Conservation (phyloP, 1,284 basidiomycete species). For the Xerocomus amazonicus region DNA sequence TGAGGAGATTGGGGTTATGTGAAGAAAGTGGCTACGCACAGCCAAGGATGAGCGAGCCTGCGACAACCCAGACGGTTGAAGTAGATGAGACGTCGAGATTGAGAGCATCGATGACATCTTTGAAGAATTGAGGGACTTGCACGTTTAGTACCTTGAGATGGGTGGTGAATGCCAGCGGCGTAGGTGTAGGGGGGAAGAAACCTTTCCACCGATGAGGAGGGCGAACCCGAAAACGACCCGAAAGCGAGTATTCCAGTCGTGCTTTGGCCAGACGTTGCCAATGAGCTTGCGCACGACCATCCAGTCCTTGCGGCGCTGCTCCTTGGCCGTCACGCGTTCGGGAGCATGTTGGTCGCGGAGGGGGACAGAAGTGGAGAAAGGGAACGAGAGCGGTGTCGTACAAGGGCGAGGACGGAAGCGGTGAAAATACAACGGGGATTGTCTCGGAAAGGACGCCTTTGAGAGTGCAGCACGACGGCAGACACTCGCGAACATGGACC, state of each 20-base stretch:
- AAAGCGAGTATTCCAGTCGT: conserved; percentile 70
- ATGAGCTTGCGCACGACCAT: conserved; percentile 59
- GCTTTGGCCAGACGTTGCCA: conserved; percentile 70
- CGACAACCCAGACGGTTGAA: conserved; percentile 88
- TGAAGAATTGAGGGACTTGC: conserved; percentile 96
- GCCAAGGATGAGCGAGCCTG: conserved; percentile 84
- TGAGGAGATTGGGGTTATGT: conserved; percentile 8
- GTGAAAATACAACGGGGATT: conserved; percentile 4
- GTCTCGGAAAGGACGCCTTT: conserved; percentile 8
- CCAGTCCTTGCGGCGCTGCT: conserved; percentile 70
- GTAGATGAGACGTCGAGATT: conserved; percentile 79
- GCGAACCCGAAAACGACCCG: conserved; percentile 84
- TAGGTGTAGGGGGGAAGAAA: conserved; percentile 33
- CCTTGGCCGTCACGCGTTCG: conserved; percentile 28
- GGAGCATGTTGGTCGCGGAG: conserved; percentile 12
- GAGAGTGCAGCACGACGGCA: conserved; percentile 14
- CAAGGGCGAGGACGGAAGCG: conserved; percentile 2
- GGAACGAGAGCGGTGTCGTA: neutral
- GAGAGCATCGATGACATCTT: conserved; percentile 84
- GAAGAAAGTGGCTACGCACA: conserved; percentile 54
- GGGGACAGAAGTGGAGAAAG: conserved; percentile 15
- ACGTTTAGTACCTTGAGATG: conserved; percentile 78
- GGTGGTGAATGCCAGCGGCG: conserved; percentile 1
- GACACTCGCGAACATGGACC: conserved; percentile 22
- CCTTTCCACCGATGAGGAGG: conserved; percentile 86